A percentile compares a stretch with the other conserved stretches of the same genome.
Conservation (phyloP, 352 stramenopile genomes). For the Globisporangium recalcitrans region DNA sequence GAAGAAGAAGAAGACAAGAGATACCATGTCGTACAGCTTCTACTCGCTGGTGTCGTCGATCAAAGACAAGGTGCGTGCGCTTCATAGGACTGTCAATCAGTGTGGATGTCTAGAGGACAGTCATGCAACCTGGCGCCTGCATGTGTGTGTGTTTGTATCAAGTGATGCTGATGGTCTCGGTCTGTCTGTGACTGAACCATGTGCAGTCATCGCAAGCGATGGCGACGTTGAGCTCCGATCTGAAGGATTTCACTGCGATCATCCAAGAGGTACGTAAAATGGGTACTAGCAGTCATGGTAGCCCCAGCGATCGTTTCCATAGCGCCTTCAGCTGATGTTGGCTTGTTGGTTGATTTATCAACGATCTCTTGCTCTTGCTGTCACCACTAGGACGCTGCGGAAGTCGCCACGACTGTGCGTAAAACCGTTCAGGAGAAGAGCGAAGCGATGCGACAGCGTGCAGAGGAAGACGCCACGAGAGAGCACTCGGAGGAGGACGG, state of each 20-base stretch:
- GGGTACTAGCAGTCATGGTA: no score
- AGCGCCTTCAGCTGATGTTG: no score
- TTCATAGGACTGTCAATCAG: background rate
- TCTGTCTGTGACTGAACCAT: no score
- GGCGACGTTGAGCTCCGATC: conserved; percentile 62
- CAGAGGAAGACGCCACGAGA: conserved; percentile 23
- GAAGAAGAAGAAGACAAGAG: conserved; percentile 5
- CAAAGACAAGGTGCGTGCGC: conserved; percentile 28
- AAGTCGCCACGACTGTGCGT: conserved; percentile 48
- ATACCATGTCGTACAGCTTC: conserved; percentile 38
- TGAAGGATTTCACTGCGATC: conserved; percentile 65
- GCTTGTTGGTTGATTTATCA: no score
- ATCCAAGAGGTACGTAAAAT: conserved; percentile 42
- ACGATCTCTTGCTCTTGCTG: background rate
- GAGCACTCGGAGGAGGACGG: conserved; percentile 13
- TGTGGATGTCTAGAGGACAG: background rate
- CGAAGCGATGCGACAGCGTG: conserved; percentile 31
- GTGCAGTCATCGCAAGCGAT: conserved; percentile 63
- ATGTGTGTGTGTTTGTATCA: background rate
- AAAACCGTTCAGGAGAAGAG: conserved; percentile 52
- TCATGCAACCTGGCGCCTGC: background rate
- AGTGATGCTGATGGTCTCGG: background rate
- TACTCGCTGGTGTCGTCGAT: conserved; percentile 38
- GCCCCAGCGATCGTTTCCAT: no score
- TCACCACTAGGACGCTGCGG: conserved; percentile 37